phyloP scores from a whole-genome alignment of 1,284 basidiomycete genomes.

The Moesziomyces sp. region DNA sequence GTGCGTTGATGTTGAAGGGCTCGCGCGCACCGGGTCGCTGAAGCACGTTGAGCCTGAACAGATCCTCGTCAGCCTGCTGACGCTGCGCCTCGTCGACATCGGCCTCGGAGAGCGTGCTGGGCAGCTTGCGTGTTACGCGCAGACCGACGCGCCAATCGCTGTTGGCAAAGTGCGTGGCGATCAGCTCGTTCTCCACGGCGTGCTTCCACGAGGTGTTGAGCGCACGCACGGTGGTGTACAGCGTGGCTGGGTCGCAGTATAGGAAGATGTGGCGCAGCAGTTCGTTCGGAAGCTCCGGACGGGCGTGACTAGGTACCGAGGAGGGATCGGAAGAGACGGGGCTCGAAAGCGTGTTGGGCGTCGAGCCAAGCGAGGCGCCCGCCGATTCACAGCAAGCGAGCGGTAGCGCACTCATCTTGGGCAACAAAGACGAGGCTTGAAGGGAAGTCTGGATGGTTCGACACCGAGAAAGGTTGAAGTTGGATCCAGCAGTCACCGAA shows the following conservation, averaged over 20 bases:
- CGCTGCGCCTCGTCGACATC: conserved; percentile 25
- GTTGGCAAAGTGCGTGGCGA: conserved; percentile 50
- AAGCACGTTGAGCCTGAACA: conserved; percentile 41
- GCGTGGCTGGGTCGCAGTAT: conserved; percentile 59
- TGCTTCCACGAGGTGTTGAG: conserved; percentile 54
- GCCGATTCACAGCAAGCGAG: conserved; percentile 34
- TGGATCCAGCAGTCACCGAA: too few relatives aligned
- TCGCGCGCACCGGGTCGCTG: conserved; percentile 39
- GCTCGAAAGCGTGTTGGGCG: conserved; percentile 13
- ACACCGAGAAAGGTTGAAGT: too few relatives aligned
- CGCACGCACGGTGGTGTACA: conserved; percentile 55
- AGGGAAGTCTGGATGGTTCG: too few relatives aligned
- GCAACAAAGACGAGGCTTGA: too few relatives aligned
- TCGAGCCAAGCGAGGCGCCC: conserved; percentile 24
- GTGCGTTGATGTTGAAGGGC: conserved; percentile 37
- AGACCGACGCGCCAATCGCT: conserved; percentile 57
- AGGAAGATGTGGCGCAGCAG: conserved; percentile 60
- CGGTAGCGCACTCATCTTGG: conserved; percentile 43
- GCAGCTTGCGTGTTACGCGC: conserved; percentile 47
- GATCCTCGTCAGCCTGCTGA: conserved; percentile 33
- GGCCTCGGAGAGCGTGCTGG: conserved; percentile 25
- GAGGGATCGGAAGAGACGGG: conserved; percentile 28
- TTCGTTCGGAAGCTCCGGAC: conserved; percentile 51
- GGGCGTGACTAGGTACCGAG: conserved; percentile 19
- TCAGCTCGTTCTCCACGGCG: conserved; percentile 50